A percentile compares a stretch with the other conserved stretches of the same genome.
phyloP scores from a whole-genome alignment of 163 green algal genomes.

The Volvox carteri region DNA sequence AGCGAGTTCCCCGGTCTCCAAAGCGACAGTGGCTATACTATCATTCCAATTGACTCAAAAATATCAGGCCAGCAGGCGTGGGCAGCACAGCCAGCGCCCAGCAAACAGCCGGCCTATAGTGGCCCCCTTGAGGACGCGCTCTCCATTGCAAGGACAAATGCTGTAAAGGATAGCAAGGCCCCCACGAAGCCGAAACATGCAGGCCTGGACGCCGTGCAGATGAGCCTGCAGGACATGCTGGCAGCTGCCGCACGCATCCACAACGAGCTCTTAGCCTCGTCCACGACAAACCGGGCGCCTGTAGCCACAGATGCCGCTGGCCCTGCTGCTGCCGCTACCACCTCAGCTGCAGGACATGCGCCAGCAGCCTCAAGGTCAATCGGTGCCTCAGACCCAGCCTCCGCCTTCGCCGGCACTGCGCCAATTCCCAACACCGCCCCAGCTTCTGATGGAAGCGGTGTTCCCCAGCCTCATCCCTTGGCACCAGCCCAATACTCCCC shows the following conservation, averaged over 20 bases:
- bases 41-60: neutral
- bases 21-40: neutral
- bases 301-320: neutral
- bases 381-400: neutral
- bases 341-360: neutral
- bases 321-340: neutral
- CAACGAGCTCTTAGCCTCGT: neutral
- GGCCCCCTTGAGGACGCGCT: no score
- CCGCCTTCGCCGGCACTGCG: neutral
- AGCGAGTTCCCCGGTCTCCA: neutral
- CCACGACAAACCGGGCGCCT: neutral
- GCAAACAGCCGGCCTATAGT: no score
- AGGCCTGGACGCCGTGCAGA: conserved; percentile 14
- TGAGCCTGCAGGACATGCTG: conserved; percentile 50
- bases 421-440: neutral
- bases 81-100: neutral
- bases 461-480: no score
- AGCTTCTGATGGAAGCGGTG: no score
- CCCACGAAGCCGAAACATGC: neutral
- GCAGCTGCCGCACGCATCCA: conserved; percentile 12
- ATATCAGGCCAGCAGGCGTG: neutral
- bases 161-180: neutral
- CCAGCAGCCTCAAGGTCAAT: no score
- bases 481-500: no score
- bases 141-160: no score